Evolutionary conservation across 2,329 filamentous ascomycete genomes (phyloP).

Genomic region (Aspergillus arachidicola): DNA sequence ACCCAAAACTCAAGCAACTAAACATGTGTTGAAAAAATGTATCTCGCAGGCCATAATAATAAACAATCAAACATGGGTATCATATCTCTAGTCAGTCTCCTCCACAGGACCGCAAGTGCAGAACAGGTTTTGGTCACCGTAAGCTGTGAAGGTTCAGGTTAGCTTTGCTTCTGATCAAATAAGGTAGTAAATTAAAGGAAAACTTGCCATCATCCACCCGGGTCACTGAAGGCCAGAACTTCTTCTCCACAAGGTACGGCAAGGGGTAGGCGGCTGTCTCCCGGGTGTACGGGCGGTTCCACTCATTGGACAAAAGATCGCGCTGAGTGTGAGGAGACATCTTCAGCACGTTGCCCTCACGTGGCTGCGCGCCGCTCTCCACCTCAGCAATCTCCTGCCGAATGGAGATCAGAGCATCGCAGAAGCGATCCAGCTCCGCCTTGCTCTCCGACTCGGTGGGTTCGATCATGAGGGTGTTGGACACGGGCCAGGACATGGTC

Average conservation of each 20-base stretch:
- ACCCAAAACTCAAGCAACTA: constrained; percentile 7
- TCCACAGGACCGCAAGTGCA: constrained; percentile 90
- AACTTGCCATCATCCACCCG: constrained; percentile 84
- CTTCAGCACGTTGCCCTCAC: constrained; percentile 81
- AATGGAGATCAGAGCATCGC: constrained; percentile 85
- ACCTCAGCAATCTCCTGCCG: constrained; percentile 80
- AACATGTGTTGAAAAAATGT: constrained; percentile 20
- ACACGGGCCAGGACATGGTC: constrained; percentile 95
- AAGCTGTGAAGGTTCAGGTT: constrained; percentile 58
- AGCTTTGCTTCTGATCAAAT: constrained; percentile 18
- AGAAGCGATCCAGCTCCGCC: constrained; percentile 90
- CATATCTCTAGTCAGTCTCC: constrained; percentile 46
- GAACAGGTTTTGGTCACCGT: constrained; percentile 89
- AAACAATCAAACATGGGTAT: constrained; percentile 37
- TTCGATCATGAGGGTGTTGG: constrained; percentile 97
- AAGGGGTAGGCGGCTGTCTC: constrained; percentile 87
- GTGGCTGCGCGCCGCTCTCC: constrained; percentile 75
- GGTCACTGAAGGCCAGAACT: constrained; percentile 92
- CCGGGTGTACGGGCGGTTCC: constrained; percentile 79
- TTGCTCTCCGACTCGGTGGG: constrained; percentile 93
- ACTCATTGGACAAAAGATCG: constrained; percentile 75
- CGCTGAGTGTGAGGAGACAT: constrained; percentile 83
- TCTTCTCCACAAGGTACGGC: constrained; percentile 84
- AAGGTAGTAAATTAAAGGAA: neutral
- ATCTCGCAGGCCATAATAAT: constrained; percentile 9